Percentiles rank a stretch among this genome's conserved stretches.
Evolutionary conservation across 768 basidiomycete species (phyloP).

Genomic region (Suillus americanus): DNA sequence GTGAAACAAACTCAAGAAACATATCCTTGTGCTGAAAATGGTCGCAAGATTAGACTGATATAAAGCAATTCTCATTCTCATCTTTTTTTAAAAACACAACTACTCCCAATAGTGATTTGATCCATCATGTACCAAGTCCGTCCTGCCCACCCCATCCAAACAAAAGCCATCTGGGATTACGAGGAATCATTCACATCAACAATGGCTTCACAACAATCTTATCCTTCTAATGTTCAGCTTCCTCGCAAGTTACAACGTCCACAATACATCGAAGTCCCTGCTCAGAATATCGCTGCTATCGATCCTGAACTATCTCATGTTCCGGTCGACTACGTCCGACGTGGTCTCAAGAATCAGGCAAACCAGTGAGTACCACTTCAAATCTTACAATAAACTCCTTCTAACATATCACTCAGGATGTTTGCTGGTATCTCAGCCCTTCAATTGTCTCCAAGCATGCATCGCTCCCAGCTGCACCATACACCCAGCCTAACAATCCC

Average conservation of each 20-base stretch:
- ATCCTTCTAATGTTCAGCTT: slow-evolving; percentile 51
- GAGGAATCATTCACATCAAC: slow-evolving; percentile 28
- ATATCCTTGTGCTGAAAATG: slow-evolving; percentile 35
- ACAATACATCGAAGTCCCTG: slow-evolving; percentile 52
- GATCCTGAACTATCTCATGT: slow-evolving; percentile 49
- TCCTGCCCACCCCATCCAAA: slow-evolving; percentile 35
- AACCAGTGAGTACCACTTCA: slow-evolving; percentile 36
- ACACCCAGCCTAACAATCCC: slow-evolving; percentile 31
- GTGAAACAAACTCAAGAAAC: slow-evolving; percentile 16
- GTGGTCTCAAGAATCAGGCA: slow-evolving; percentile 46
- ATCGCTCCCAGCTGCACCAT: slow-evolving; percentile 32
- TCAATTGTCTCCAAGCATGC: slow-evolving; percentile 35
- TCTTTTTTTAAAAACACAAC: slow-evolving; percentile 12
- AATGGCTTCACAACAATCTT: slow-evolving; percentile 28
- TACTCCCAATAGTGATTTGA: too few species aligned
- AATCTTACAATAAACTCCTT: slow-evolving; percentile 13
- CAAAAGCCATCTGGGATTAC: slow-evolving; percentile 37
- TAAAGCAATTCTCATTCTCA: slow-evolving; percentile 23
- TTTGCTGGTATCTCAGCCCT: slow-evolving; percentile 45
- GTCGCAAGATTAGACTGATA: slow-evolving; percentile 17
- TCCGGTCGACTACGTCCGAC: slow-evolving; percentile 65
- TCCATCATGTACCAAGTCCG: slow-evolving; percentile 32
- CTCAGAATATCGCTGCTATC: slow-evolving; percentile 53
- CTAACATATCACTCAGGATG: slow-evolving; percentile 39
- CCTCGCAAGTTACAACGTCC: slow-evolving; percentile 73